Conservation (phyloP, 495 filamentous ascomycete genomes). For the Gamarada debralockiae region DNA sequence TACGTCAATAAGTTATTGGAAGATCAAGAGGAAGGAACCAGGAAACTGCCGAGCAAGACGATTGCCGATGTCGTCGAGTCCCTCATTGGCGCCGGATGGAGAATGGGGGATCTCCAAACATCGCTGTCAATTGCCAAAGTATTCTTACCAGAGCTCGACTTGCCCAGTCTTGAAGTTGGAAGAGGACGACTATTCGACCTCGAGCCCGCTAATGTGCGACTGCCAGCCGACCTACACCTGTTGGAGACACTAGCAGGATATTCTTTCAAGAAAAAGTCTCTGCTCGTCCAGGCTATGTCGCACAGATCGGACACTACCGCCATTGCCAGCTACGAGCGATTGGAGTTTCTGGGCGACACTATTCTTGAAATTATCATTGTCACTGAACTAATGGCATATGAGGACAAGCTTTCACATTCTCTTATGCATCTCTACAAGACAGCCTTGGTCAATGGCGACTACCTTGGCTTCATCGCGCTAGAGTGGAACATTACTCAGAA, state of each 20-base stretch:
- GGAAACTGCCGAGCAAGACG: slow-evolving; percentile 65
- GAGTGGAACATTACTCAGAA: slow-evolving; percentile 35
- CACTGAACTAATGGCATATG: slow-evolving; percentile 10
- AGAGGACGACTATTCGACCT: slow-evolving; percentile 11
- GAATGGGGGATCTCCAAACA: slow-evolving; percentile 59
- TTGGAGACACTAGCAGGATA: slow-evolving; percentile 63
- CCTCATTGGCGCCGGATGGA: slow-evolving; percentile 76
- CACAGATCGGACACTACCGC: slow-evolving; percentile 65
- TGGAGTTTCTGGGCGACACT: slow-evolving; percentile 87
- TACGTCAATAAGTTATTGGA: slow-evolving; percentile 48
- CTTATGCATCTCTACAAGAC: slow-evolving; percentile 70
- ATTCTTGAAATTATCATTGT: slow-evolving; percentile 79
- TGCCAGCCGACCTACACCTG: slow-evolving; percentile 7
- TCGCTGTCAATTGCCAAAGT: slow-evolving; percentile 58
- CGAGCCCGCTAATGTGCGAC: slow-evolving; percentile 13
- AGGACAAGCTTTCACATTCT: slow-evolving; percentile 37
- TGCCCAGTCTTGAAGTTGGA: slow-evolving; percentile 35
- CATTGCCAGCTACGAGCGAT: slow-evolving; percentile 61
- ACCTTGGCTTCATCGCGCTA: slow-evolving; percentile 77
- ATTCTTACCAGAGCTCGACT: slow-evolving; percentile 60
- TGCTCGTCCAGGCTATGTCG: slow-evolving; percentile 81
- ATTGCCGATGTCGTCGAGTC: slow-evolving; percentile 83
- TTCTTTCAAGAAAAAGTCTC: slow-evolving; percentile 59
- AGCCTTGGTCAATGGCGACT: slow-evolving; percentile 73
- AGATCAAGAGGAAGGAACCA: slow-evolving; percentile 2